Base-by-base conservation (phyloP, 2,329 filamentous ascomycete species). In the Aspergillus latus region DNA sequence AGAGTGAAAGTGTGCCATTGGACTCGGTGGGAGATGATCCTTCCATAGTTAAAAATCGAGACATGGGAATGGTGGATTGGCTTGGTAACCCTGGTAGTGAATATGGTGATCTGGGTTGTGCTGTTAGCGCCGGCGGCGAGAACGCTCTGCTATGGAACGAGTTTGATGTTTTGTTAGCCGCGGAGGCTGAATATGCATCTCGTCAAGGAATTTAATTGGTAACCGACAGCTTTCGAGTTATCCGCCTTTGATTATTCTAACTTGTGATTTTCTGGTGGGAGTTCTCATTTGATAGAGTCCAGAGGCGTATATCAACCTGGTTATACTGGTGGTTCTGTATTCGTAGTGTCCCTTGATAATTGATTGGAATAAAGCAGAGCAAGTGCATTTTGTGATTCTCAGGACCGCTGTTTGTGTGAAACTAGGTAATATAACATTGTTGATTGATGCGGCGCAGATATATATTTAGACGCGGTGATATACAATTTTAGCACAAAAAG, bases 81-180 rank as follows among this genome's bases (percentile, higher is more conserved):
- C 15, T 30, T 52, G 21, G 40, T 51, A 16, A 2, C 42, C 43
- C 47, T 40, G 48, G 16, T 47, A 10, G 13, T 48, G 29, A 21
- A 21, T 21, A 21, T 21, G 46, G 45, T 11, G 54, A 30, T 13
- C 9, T 21, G 36, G 48, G 32, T 32, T 21, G 36, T 28, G 9
- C 16, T 39, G 21, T 46, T 39, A 30, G 46, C 32, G 39, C 45
- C n/a, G 44, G 9, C 42, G 56, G 39, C 4, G 40, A 54, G 34
- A 49, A 43, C 34, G 39, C 42, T 37, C n/a, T 51, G 42, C 30
- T 47, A 37, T 74, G 72, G 72, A 74, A 74, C 65, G 71, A 72
- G 15, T 74, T 74, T 49, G 72, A 74, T 62, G 56, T 60, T 43
- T 59, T 73, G 58, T 56, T 74, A 54, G 68, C 68, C 46, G 64